These are phyloP conservation scores for Polygonum aviculare DNA, from an alignment of 148 eudicot genomes.

Conservation along the genomic window DNA sequence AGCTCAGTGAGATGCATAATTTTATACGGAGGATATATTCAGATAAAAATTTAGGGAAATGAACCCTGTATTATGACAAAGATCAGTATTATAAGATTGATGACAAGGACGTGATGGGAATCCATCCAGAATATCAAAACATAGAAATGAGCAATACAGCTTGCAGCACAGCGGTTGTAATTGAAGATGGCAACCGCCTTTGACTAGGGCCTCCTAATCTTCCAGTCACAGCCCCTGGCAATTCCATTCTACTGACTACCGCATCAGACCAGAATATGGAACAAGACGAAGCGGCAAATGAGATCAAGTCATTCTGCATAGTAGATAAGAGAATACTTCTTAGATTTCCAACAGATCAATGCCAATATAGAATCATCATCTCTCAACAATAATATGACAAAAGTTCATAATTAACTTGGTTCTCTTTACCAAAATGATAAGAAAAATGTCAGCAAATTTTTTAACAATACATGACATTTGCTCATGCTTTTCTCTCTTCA, in stretches of 20 bases:
- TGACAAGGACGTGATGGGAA: conserved; percentile 1
- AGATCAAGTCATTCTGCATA: conserved; percentile 58
- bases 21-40: not conserved
- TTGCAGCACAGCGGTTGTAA: conserved; percentile 61
- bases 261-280: conserved; percentile 55
- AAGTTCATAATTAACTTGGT: not conserved
- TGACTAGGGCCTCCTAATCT: conserved; percentile 96
- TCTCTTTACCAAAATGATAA: conserved; percentile 51
- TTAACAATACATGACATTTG: conserved; percentile 24
- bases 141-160: conserved; percentile 48
- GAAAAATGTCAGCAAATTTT: conserved; percentile 36
- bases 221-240: conserved; percentile 74
- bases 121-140: not conserved
- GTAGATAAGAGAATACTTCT: conserved; percentile 2
- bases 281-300: conserved; percentile 50
- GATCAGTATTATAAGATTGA: not conserved
- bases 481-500: conserved; percentile 17
- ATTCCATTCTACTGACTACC: conserved; percentile 25
- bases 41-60: not conserved
- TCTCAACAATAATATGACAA: not conserved
- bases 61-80: not conserved
- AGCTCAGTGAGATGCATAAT: not conserved
- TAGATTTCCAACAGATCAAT: not conserved
- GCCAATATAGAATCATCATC: not conserved
- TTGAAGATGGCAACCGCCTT: conserved; percentile 57